These are phyloP conservation scores for Graphiopsis chlorocephala DNA, from an alignment of 2,329 filamentous ascomycete genomes.

Conservation along the genomic window DNA sequence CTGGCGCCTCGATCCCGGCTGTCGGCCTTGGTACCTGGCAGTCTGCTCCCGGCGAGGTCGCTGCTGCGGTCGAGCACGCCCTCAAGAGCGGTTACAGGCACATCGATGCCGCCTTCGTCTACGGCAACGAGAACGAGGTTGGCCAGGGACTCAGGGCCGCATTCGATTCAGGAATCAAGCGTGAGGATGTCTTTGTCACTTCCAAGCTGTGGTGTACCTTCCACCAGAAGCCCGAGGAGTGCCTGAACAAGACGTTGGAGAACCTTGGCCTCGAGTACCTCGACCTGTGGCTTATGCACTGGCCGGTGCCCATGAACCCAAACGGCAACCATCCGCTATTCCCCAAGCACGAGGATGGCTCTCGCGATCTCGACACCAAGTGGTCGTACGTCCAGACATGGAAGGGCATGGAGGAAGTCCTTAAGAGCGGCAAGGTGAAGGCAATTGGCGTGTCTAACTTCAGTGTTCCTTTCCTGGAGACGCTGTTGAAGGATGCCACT, in stretches of 20 bases:
- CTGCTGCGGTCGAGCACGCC: conserved; percentile 47
- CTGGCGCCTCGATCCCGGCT: conserved; percentile 38
- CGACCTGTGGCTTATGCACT: conserved; percentile 80
- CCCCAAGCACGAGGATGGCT: conserved; percentile 70
- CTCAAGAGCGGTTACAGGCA: conserved; percentile 51
- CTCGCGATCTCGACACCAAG: conserved; percentile 66
- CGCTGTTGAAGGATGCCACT: conserved; percentile 54
- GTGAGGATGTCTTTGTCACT: conserved; percentile 41
- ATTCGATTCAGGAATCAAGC: conserved; percentile 43
- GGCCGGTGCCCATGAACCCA: conserved; percentile 78
- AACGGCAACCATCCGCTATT: conserved; percentile 69
- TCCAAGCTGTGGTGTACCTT: conserved; percentile 65
- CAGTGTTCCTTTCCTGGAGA: conserved; percentile 47
- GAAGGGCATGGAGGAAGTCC: conserved; percentile 69
- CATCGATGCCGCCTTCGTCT: conserved; percentile 62
- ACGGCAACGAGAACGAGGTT: conserved; percentile 45
- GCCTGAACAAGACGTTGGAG: conserved; percentile 70
- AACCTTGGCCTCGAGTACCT: conserved; percentile 75
- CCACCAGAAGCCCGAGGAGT: conserved; percentile 70
- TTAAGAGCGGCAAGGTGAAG: conserved; percentile 47
- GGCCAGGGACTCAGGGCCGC: conserved; percentile 50
- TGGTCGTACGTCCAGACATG: conserved; percentile 74
- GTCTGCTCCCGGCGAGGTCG: conserved; percentile 44
- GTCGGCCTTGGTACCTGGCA: conserved; percentile 42
- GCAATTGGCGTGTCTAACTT: conserved; percentile 53